Evolutionary conservation across 495 filamentous ascomycete genomes (phyloP), one percentile per base, ranked within the genome.

Genomic region (Terfezia claveryi): DNA sequence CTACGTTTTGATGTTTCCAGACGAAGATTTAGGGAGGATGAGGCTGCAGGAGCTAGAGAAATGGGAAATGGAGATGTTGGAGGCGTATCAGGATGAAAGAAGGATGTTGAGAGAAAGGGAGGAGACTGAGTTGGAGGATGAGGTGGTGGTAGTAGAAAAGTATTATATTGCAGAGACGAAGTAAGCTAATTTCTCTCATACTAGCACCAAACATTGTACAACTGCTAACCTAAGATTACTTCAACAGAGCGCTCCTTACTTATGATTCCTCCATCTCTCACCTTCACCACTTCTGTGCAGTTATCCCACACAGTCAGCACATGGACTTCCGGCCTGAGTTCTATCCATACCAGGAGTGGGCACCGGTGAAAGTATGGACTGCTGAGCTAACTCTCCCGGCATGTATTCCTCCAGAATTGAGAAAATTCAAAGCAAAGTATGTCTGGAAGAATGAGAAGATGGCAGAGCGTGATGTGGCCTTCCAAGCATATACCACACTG

Each of bases 401-500:
- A 32, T 82, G 76, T 10, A 74, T 95, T 10, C 72, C 81, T 54
- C 70, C 75, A 0, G 61, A 74, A 4, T 68, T 85, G n/a, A 78
- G 87, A 9, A 65, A 62, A 32, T 68, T 74, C 2, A 58, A 68
- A 36, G 78, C 85, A 41, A 63, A 61, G 7, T 56, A 58, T 5
- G 56, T 64, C 50, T 95, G 87, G 86, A 64, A 57, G 6, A 82
- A 81, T 1, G 85, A 94, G 64, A 77, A 73, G 41, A 79, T 73
- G 52, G 89, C 91, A 6, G 78, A 71, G 58, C 83, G 81, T 58
- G 91, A 95, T 62, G 81, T 85, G 2, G 84, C 87, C 0, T 91
- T 94, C 54, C 75, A 85, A 61, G 84, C 87, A 11, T 94, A 89
- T 62, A 67, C 74, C 27, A 73, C 72, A 2, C 72, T 98, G 0